These are phyloP conservation scores for Ustilago nuda DNA, from an alignment of 1,284 basidiomycete species.

Conservation along the genomic window DNA sequence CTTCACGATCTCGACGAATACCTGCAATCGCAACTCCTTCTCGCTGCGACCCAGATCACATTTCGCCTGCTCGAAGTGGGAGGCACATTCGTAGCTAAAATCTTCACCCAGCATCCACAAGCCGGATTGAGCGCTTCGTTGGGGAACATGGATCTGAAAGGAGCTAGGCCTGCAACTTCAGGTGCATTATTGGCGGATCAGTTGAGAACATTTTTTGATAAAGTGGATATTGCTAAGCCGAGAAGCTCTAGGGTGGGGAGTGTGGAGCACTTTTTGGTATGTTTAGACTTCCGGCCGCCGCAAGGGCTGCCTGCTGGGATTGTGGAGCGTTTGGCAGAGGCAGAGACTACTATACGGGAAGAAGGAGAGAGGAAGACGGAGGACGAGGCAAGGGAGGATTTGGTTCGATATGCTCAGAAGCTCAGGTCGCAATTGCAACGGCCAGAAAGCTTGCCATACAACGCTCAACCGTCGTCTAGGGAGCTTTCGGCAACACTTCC, in stretches of 20 bases:
- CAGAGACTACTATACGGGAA: background rate
- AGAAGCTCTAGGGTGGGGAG: constrained; percentile 60
- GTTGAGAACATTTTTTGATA: constrained; percentile 70
- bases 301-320: constrained; percentile 26
- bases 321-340: constrained; percentile 20
- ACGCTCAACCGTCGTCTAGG: constrained; percentile 6
- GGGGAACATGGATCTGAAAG: constrained; percentile 41
- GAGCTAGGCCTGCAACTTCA: constrained; percentile 29
- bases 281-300: constrained; percentile 70
- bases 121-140: constrained; percentile 35
- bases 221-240: constrained; percentile 70
- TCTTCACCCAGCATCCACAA: constrained; percentile 70
- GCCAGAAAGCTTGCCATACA: constrained; percentile 1
- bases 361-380: constrained; percentile 1
- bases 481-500: constrained; percentile 34
- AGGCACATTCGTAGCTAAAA: constrained; percentile 74
- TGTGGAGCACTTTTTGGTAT: constrained; percentile 74
- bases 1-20: constrained; percentile 75
- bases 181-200: constrained; percentile 54
- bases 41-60: constrained; percentile 73
- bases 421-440: constrained; percentile 26
- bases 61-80: constrained; percentile 72
- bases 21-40: constrained; percentile 74
- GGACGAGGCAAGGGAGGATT: constrained; percentile 26
- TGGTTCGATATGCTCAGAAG: constrained; percentile 35